Evolutionary conservation across 2,329 filamentous ascomycete species (phyloP), one percentile per base, ranked within the genome.

Genomic region (Pleoardoris graminearum): DNA sequence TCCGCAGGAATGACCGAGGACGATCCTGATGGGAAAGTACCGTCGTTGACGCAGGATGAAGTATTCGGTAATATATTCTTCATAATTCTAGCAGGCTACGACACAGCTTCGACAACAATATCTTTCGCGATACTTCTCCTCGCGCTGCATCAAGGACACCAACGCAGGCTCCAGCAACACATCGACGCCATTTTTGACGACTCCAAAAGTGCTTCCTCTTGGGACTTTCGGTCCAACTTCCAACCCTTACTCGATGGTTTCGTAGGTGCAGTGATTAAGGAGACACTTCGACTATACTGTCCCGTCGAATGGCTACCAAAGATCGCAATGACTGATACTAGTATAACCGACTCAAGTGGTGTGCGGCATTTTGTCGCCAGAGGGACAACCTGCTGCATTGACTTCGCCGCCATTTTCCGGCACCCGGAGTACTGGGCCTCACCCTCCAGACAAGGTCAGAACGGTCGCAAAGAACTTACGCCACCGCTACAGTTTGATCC

Each of bases 81-180:
- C 51, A 48, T 25, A 5, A 11, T 59, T 1, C 33, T 61, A 25
- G 53, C 56, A 14, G 58, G 66, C 16, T 56, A 61, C 44, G 52
- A 62, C 11, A 61, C 58, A 0, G 77, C 77, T 0, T 76, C 78
- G 1, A 75, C 77, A 17, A 74, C 74, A 0, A 57, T 80, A 7
- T 70, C 72, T 0, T 80, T 75, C 48, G 67, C 74, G 1, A 56
- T 79, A 0, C 64, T 75, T 16, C 75, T 80, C 14, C 66, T 82
- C 1, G 77, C 79, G 2, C 68, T 74, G 0, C 60, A 79, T 32
- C 77, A 74, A 0, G 62, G 73, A 2, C 70, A 76, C 3, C 79
- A 81, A 52, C 68, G 74, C 7, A 79, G 74, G 75, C 41, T 79
- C 0, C 63, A 69, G 0, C 68, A 77, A 41, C 77, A 79, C 45